Evolutionary conservation across 2,329 filamentous ascomycete genomes (phyloP), one percentile per base, ranked within the genome.

Genomic region (Fusarium humuli): DNA sequence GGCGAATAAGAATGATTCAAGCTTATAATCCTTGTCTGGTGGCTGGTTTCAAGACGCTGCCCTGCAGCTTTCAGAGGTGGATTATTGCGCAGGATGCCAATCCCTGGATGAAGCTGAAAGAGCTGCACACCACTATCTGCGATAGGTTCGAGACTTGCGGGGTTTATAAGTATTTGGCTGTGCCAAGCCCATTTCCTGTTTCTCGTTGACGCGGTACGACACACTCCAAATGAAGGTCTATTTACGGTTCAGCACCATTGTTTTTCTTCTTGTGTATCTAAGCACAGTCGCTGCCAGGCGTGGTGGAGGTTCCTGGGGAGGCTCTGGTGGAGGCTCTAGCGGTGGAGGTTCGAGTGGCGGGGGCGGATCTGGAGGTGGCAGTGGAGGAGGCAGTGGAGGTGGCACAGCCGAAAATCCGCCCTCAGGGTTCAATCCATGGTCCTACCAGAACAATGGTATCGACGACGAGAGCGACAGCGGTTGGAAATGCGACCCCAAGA

Each of bases 101-200:
- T 37, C 18, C 10, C 2, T 37, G 34, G 18, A 37, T 0, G 34
- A 37, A n/a, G 34, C 34, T 37, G 18, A 37, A 12, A 37, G 18
- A 10, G 34, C 0, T 37, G 34, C 10, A 37, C 18, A n/a, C 18
- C 18, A n/a, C 10, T n/a, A 1, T n/a, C 34, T 37, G 18, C 3
- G 5, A 1, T 37, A 12, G 34, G 18, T 10, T 12, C 34, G 12
- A n/a, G 10, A 10, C 34, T 10, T 12, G 34, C 3, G 23, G 23
- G 23, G 23, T 23, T 37, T 7, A n/a, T n/a, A 12, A 37, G 3
- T 37, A n/a, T n/a, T 4, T 6, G 2, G n/a, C 2, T 9, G 1
- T n/a, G 34, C 34, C 18, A 37, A n/a, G 34, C 34, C 34, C 10
- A 11, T n/a, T 11, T 18, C 18, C n/a, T 37, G 34, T 11, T 37